Evolutionary conservation across 768 basidiomycete genomes (phyloP).

Genomic region (Mycena crocata): DNA sequence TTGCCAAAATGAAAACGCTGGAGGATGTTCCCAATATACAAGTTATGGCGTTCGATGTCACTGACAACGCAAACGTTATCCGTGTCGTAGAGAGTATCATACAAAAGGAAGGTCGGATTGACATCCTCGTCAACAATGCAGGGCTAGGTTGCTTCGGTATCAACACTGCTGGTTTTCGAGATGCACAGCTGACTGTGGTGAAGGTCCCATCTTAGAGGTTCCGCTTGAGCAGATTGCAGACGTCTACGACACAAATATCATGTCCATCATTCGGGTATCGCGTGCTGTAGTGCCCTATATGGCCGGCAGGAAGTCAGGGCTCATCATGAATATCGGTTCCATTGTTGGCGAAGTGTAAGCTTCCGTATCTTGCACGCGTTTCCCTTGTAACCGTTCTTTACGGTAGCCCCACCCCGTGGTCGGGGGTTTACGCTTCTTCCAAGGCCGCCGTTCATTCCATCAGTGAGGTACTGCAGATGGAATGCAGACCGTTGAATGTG

Average conservation of each 20-base stretch:
- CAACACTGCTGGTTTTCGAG: neutral
- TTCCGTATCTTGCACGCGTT: neutral
- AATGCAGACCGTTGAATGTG: constrained; percentile 16
- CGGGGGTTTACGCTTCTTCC: constrained; percentile 12
- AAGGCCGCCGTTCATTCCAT: neutral
- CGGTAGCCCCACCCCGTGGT: constrained; percentile 12
- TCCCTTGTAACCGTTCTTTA: neutral
- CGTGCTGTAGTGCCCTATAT: constrained; percentile 7
- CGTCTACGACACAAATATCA: constrained; percentile 10
- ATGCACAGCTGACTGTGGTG: too few relatives aligned
- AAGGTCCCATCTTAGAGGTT: constrained; percentile 11
- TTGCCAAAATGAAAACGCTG: too few relatives aligned
- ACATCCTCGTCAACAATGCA: constrained; percentile 15
- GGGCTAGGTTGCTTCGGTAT: constrained; percentile 10
- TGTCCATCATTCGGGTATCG: constrained; percentile 2
- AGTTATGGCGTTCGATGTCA: constrained; percentile 17
- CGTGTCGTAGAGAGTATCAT: neutral
- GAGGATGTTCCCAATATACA: neutral
- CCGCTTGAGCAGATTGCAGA: neutral
- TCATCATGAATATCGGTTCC: constrained; percentile 14
- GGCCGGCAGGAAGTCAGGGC: constrained; percentile 3
- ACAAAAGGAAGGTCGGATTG: neutral
- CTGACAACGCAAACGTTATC: neutral
- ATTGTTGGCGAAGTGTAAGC: constrained; percentile 15
- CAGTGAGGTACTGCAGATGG: constrained; percentile 11